Percentiles rank a stretch among this genome's conserved stretches.
Evolutionary conservation across 1,284 basidiomycete species (phyloP).

Genomic region (Naganishia albida): DNA sequence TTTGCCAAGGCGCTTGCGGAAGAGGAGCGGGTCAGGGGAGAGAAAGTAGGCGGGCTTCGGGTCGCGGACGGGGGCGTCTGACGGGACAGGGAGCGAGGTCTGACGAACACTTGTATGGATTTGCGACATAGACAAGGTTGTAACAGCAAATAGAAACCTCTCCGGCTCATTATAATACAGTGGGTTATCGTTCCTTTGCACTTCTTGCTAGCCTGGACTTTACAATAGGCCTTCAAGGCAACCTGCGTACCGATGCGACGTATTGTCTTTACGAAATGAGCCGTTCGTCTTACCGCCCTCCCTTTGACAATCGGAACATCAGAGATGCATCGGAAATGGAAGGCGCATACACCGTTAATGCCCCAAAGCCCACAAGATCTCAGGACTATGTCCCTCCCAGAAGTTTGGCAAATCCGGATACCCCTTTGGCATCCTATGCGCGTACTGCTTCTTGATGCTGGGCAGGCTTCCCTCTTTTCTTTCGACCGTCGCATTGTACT

Average conservation of each 20-base stretch:
- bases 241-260: too few species aligned
- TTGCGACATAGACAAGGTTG: neutral
- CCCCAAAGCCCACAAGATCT: slow-evolving; percentile 7
- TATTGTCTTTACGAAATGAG: too few species aligned
- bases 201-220: too few species aligned
- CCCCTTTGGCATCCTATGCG: slow-evolving; percentile 13
- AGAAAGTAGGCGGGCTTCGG: slow-evolving; percentile 20
- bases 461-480: neutral
- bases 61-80: neutral
- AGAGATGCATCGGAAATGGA: neutral
- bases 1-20: slow-evolving; percentile 47
- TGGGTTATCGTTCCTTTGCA: too few species aligned
- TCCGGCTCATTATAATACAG: too few species aligned
- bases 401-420: slow-evolving; percentile 11
- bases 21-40: slow-evolving; percentile 39
- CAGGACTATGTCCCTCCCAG: slow-evolving; percentile 1
- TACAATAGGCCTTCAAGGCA: too few species aligned
- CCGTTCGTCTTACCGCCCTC: too few species aligned
- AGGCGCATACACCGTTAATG: neutral
- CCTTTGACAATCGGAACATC: too few species aligned
- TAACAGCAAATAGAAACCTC: too few species aligned
- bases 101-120: neutral
- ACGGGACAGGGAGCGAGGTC: neutral
- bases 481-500: neutral
- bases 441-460: slow-evolving; percentile 1